phyloP scores from a whole-genome alignment of 2,329 filamentous ascomycete genomes.

The Thelonectria discophora region DNA sequence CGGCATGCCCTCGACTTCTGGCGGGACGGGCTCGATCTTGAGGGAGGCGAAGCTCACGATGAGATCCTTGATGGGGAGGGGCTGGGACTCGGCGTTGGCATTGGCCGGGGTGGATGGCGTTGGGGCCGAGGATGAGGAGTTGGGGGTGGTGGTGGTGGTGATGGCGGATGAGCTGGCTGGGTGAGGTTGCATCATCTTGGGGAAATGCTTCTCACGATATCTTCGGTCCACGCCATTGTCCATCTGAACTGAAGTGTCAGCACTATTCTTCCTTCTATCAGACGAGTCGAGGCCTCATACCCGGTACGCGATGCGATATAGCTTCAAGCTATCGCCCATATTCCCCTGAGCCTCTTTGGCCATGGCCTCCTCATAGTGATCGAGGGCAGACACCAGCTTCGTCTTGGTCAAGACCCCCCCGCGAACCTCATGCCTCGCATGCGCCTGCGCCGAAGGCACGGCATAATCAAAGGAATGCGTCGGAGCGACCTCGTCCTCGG shows the following conservation, averaged over 20 bases:
- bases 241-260: conserved; percentile 62
- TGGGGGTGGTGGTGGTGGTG: conserved; percentile 4
- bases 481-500: conserved; percentile 49
- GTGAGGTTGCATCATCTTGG: conserved; percentile 56
- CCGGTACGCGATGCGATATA: conserved; percentile 91
- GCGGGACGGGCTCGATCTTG: conserved; percentile 72
- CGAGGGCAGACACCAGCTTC: conserved; percentile 79
- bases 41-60: conserved; percentile 78
- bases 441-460: conserved; percentile 12
- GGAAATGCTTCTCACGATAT: conserved; percentile 93
- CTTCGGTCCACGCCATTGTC: conserved; percentile 84
- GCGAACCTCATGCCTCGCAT: conserved; percentile 17
- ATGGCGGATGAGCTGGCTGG: conserved; percentile 34
- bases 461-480: conserved; percentile 47
- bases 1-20: conserved; percentile 75
- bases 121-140: conserved; percentile 2
- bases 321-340: conserved; percentile 84
- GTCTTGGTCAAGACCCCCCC: conserved; percentile 34
- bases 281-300: conserved; percentile 53
- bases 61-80: conserved; percentile 71
- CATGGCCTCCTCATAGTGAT: conserved; percentile 92
- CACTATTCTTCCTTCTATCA: background rate
- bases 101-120: conserved; percentile 3
- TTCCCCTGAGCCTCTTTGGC: conserved; percentile 87
- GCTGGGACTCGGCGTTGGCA: conserved; percentile 53